Evolutionary conservation across 352 stramenopile genomes (phyloP), one percentile per base, ranked within the genome.

Genomic region (Saprolegnia diclina): DNA sequence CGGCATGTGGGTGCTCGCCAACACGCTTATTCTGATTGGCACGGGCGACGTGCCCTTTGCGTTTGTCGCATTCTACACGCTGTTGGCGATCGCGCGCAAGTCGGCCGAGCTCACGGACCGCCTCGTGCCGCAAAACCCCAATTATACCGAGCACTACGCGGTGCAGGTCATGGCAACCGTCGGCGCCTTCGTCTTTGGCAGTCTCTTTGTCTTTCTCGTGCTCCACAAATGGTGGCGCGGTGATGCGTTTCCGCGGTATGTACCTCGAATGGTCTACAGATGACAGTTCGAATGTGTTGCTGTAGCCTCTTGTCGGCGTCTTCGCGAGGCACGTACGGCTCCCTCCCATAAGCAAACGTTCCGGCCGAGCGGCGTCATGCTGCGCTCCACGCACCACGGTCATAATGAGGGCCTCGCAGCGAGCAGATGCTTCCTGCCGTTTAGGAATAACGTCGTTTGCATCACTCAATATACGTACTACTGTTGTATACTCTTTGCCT

Each of bases 1-100:
- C 57, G 57, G 57, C 40, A 32, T 66, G 57, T 66, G 57, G 57
- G 57, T 66, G 19, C 26, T 66, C 1, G 57, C 57, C 5, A 66
- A 66, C 42, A 40, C 22, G 5, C 5, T 66, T n/a, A 66, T 66
- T 22, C 35, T 66, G 40, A 55, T 66, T 26, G 57, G 57, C 57
- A 50, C 42, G 19, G 57, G 57, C 57, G 57, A 66, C 57, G 57
- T 66, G n/a, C 57, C 57, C 37, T 66, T 66, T 55, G 42, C 42
- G 0, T 48, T 21, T 19, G 42, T 66, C 4, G 57, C 57, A n/a
- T 19, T 66, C 5, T 66, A 42, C 37, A 66, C 57, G 11, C 44
- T 66, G 7, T 0, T 66, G 32, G 57, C 37, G 37, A 66, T 66
- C 29, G 57, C 57, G 21, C 11, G 16, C 13, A 55, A 66, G 40